Conservation (phyloP, 352 stramenopile genomes). For the Pilasporangium apinafurcum region DNA sequence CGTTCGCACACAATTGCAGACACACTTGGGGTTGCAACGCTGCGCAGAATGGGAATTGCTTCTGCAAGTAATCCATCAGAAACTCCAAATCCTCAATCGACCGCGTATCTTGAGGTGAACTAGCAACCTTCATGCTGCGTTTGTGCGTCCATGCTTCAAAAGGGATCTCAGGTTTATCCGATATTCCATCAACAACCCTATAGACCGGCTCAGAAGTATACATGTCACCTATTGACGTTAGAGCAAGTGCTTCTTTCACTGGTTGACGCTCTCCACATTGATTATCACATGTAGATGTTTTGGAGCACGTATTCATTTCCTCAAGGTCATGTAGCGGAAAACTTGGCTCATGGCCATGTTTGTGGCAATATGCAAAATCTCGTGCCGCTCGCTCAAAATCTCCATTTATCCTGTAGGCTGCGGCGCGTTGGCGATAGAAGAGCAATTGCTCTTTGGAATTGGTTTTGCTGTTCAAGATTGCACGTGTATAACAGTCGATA, state of each 20-base stretch:
- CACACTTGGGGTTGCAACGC: conserved; percentile 25
- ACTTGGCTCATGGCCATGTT: conserved; percentile 5
- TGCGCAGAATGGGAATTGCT: conserved; percentile 30
- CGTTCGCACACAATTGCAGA: conserved; percentile 18
- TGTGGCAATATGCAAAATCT: conserved; percentile 30
- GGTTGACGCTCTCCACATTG: no score
- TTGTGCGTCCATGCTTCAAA: conserved; percentile 11
- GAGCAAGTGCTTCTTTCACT: no score
- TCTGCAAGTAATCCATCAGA: conserved; percentile 37
- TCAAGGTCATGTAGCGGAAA: not conserved
- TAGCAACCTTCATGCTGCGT: conserved; percentile 18
- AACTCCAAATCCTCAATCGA: conserved; percentile 28
- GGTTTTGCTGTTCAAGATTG: conserved; percentile 22
- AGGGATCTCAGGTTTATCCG: conserved; percentile 2
- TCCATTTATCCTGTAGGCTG: conserved; percentile 44
- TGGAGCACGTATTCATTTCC: conserved; percentile 8
- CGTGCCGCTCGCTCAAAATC: conserved; percentile 59
- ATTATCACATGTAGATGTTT: no score
- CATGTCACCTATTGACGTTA: not conserved
- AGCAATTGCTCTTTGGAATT: conserved; percentile 7
- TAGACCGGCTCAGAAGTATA: conserved; percentile 8
- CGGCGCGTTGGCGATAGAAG: conserved; percentile 48
- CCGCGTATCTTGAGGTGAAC: conserved; percentile 8
- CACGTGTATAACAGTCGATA: conserved; percentile 32
- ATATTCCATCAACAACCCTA: not conserved